Conservation (phyloP, 1,139 yeast genomes). For the Hemisphaericaspora xylofermentans region DNA sequence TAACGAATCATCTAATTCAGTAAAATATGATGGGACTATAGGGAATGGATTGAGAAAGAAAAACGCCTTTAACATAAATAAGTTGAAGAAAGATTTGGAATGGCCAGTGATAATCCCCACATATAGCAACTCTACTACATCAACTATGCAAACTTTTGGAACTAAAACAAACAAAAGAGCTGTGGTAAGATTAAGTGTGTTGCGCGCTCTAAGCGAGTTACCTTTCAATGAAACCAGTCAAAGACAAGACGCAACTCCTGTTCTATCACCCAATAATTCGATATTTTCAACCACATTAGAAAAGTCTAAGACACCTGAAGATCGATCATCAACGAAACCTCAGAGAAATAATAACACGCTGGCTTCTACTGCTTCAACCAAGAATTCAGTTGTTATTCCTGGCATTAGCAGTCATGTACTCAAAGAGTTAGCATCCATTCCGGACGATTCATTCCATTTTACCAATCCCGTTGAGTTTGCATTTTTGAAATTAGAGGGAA, state of each 20-base stretch:
- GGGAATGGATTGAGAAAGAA: conserved; percentile 34
- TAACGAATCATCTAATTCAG: conserved; percentile 22
- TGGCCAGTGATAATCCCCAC: conserved; percentile 1
- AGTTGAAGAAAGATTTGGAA: conserved; percentile 11
- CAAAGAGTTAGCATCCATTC: conserved; percentile 73
- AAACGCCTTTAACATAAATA: conserved; percentile 37
- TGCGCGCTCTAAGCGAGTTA: conserved; percentile 43
- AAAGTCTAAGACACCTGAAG: conserved; percentile 16
- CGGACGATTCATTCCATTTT: conserved; percentile 68
- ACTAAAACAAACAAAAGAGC: conserved; percentile 21
- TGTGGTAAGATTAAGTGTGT: conserved; percentile 35
- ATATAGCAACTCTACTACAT: neutral
- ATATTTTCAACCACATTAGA: conserved; percentile 34
- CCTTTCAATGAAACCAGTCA: conserved; percentile 28
- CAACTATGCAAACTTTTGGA: neutral
- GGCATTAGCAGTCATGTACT: conserved; percentile 64
- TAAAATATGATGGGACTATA: conserved; percentile 13
- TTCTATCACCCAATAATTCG: conserved; percentile 29
- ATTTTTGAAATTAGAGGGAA: conserved; percentile 74
- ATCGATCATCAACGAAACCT: conserved; percentile 22
- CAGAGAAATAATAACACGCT: conserved; percentile 7
- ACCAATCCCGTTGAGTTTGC: conserved; percentile 74
- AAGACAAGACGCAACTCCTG: conserved; percentile 1
- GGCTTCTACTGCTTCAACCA: conserved; percentile 16
- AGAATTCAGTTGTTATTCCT: conserved; percentile 49